Conservation (phyloP, 192 early-diverging fungal species). For the Linnemannia schmuckeri region DNA sequence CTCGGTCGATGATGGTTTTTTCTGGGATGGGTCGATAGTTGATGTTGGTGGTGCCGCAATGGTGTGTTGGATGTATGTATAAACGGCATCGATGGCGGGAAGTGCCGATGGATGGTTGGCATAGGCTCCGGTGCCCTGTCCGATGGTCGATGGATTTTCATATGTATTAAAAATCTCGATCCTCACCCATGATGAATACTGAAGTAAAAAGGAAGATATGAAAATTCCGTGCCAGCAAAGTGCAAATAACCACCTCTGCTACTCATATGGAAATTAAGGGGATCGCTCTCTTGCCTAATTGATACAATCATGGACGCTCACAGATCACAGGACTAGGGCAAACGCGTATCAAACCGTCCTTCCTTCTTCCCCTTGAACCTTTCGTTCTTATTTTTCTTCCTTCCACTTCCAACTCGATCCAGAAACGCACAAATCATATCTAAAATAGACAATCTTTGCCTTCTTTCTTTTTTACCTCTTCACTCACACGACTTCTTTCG, state of each 20-base stretch:
- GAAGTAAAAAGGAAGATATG: constrained; percentile 11
- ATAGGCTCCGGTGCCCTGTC: neutral
- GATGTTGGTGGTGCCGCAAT: neutral
- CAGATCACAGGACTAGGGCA: neutral
- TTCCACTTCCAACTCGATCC: neutral
- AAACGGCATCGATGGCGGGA: neutral
- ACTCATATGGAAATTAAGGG: neutral
- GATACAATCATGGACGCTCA: neutral
- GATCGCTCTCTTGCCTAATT: neutral
- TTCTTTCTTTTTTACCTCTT: neutral
- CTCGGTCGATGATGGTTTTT: neutral
- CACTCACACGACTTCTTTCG: neutral
- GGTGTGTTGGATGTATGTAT: neutral
- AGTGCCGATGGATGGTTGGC: neutral
- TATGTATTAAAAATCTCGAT: neutral
- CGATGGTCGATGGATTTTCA: neutral
- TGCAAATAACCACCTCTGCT: neutral
- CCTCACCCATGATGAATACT: constrained; percentile 12
- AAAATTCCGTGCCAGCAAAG: constrained; percentile 5
- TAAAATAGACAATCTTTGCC: neutral
- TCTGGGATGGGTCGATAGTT: neutral
- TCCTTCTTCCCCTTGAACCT: neutral
- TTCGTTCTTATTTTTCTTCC: neutral
- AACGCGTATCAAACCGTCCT: neutral
- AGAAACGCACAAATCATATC: neutral